Evolutionary conservation across 371 early-diverging fungal genomes (phyloP), one percentile per base, ranked within the genome.

Genomic region (Synchytrium microbalum): DNA sequence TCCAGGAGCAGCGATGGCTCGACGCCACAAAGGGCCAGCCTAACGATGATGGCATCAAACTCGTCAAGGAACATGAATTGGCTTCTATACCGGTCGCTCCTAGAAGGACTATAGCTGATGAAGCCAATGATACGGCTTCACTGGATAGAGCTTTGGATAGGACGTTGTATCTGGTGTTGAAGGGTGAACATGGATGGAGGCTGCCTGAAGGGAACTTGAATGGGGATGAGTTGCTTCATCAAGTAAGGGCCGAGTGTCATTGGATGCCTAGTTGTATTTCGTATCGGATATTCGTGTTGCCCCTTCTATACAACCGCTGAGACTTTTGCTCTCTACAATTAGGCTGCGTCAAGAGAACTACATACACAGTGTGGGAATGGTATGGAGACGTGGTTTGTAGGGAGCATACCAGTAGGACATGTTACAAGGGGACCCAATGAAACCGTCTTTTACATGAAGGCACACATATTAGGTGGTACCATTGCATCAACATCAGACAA

Each of bases 401-500:
- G 91, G 8, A 84, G 83, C 59, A 79, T 79, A 1, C 89, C 92
- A 0, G 74, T 88, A 14, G 88, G 88, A 2, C 80, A 84, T 61
- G 62, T 63, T 51, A 65, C 53, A 25, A 67, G 57, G 69, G 59
- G 65, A 38, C 19, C 46, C 5, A 38, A 5, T 19, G 46, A 38
- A 38, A 38, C 46, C 19, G 77, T 83, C 23, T 89, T 94, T 74
- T 92, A 87, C 71, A 86, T 94, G 86, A 91, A 92, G 73, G 92
- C 88, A 2, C 88, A 91, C 64, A 83, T 92, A 59, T 84, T 87
- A 62, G 83, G 89, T 24, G 95, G 95, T 28, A 85, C 88, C 69
- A 87, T 79, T 52, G 69, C 33, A 75, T 79, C 13, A 79, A 86
- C 32, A 71, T 79, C 23, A 66, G 79, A 38, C 82, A 83, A 66